Evolutionary conservation across 2,329 filamentous ascomycete species (phyloP), one percentile per base, ranked within the genome.

Genomic region (Colletotrichum lini): DNA sequence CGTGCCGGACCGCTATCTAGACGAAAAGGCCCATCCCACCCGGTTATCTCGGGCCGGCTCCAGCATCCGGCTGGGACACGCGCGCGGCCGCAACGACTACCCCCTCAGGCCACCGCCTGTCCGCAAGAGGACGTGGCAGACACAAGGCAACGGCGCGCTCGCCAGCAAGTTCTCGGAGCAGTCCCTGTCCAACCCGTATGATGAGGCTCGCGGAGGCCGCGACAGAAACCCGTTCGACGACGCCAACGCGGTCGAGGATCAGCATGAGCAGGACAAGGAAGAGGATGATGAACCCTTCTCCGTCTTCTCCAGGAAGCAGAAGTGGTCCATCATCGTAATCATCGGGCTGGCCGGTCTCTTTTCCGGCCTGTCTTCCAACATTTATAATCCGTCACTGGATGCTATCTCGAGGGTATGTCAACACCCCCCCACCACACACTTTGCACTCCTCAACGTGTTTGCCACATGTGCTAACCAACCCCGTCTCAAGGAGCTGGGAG

Each of bases 331-430:
- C 38, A 82, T 87, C 30, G 80, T 84, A 74, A 85, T 86, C 58
- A 84, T 87, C 21, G 83, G 85, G 1, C 74, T 85, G 0, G 87
- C 86, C 0, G 85, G 84, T 0, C 79, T 89, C 40, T 88, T 90
- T 77, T 88, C 86, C 0, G 87, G 87, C 2, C 73, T 86, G 23
- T 85, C 86, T 2, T 83, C 83, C 44, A 87, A 85, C 72, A 87
- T 89, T 53, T 88, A 88, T 77, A 82, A 86, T 56, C 85, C 86
- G 1, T 81, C 84, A 0, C 70, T 87, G 6, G 79, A 81, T 56
- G 73, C 77, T 2, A 80, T 87, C n/a, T 78, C 82, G 6, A 73
- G 74, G 70, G 81, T 80, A 73, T 42, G 72, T 26, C 1, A 5
- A 5, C 21, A 13, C 21, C 15, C 3, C 12, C 40, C 50, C 12